Evolutionary conservation across 139 green algal genomes (phyloP), one percentile per base, ranked within the genome.

Genomic region (Tetradesmus obliquus): DNA sequence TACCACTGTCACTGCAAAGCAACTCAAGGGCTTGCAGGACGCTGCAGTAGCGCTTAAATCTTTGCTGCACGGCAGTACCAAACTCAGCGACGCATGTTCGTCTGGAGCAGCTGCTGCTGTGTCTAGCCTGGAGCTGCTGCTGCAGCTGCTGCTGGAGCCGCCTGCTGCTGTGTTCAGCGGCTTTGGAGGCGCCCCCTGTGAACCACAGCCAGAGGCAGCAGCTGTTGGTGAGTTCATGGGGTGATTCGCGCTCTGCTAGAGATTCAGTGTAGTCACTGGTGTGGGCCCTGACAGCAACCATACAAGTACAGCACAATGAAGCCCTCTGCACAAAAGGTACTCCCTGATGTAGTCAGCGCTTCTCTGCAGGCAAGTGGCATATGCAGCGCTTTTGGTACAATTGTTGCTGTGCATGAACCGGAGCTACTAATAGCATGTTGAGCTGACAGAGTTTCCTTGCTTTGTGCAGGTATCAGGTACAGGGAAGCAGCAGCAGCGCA

Each of bases 81-180:
- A 7, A 3, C 1, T 24, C 5, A n/a, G 2, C 17, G 66, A 76
- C 5, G 66, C 13, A 13, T 76, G 66, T 19, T 24, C 66, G 17
- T 6, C 66, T 3, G 66, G n/a, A 24, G 17, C 66, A 76, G 66
- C 66, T 76, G 66, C 15, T 76, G 15, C n/a, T n/a, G 66, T 19
- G 66, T 76, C 66, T 19, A 76, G 84, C 84, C 2, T 81, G 10
- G 84, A 89, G 45, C 13, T 60, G 12, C 84, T 89, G 13, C 24
- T 81, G 15, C 60, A 89, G 24, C 84, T 82, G 62, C 71, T 89
- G 84, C 84, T 81, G 45, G 24, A 81, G 60, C 84, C 84, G 4
- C n/a, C n/a, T 60, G 62, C 84, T 62, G 60, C 79, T 17, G 6
- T 89, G 60, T 82, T 62, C 45, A 82, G 84, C 19, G 54, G 84